These are phyloP conservation scores for Populus tremula DNA, from an alignment of 345 rosid genomes.

Conservation along the genomic window DNA sequence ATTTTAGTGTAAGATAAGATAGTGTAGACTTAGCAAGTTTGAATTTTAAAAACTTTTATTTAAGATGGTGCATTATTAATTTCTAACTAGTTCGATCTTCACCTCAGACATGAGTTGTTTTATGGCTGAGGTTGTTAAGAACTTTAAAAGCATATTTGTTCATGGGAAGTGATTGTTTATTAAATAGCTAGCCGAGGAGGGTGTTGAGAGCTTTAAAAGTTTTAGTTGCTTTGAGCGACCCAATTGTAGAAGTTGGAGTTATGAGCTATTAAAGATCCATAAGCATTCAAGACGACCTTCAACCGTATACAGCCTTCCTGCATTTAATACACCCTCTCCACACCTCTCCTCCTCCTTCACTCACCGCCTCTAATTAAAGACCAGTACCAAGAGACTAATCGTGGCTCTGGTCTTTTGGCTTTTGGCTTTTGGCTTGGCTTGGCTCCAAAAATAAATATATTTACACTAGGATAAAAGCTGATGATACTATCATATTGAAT, in stretches of 20 bases:
- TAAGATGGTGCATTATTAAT: too few relatives aligned
- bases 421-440: not conserved
- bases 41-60: too few relatives aligned
- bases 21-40: too few relatives aligned
- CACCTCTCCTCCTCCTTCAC: constrained; percentile 18
- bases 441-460: too few relatives aligned
- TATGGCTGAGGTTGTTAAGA: constrained; percentile 11
- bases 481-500: too few relatives aligned
- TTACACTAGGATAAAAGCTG: not conserved
- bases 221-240: constrained; percentile 32
- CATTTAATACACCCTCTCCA: constrained; percentile 36
- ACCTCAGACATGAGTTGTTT: not conserved
- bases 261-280: constrained; percentile 34
- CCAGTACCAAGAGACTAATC: not conserved
- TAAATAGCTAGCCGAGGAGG: constrained; percentile 21
- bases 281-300: constrained; percentile 46
- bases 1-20: too few relatives aligned
- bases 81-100: too few relatives aligned
- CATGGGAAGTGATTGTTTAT: constrained; percentile 18
- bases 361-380: constrained; percentile 43
- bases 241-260: constrained; percentile 52
- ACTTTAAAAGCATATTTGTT: constrained; percentile 19
- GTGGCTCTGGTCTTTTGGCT: constrained; percentile 19
- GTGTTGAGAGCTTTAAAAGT: constrained; percentile 51
- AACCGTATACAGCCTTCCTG: constrained; percentile 39